Evolutionary conservation across 2,329 filamentous ascomycete species (phyloP), one percentile per base, ranked within the genome.

Genomic region (Nothopassalora personata): DNA sequence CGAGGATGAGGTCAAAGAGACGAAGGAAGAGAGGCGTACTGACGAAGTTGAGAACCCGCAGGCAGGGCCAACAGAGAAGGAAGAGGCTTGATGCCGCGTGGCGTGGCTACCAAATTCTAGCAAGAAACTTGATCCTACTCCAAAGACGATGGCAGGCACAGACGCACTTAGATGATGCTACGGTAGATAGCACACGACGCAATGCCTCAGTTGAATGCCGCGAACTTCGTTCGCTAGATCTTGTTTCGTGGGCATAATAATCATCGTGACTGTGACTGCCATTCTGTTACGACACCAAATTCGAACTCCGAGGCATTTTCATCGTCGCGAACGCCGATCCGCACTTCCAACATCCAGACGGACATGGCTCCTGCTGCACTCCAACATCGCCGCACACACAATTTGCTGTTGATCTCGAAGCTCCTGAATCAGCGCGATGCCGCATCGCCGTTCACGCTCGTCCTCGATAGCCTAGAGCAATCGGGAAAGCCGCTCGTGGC

Each of bases 381-480:
- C 48, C 77, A 82, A 50, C 90, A 96, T 70, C 82, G 89, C 31
- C 84, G 90, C 64, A 92, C 90, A 19, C 91, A 96, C 74, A 92
- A 91, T 72, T 77, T 95, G 23, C 83, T 96, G 2, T 80, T 96
- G 2, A 86, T 96, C 57, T 89, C 91, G 63, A 92, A 91, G 70
- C 79, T 96, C 1, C 80, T 96, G 63, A 90, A 86, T 70, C 79
- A 90, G 57, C 83, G 90, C 62, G 89, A 94, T 73, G 86, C 85
- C 58, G 86, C 88, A 13, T 96, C 91, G 52, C 93, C 93, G 2
- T 85, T 97, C 69, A 97, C 92, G 0, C 79, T 97, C 28, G 76
- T 97, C 3, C 80, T 96, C 58, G 93, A 97, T 74, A 90, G 82
- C 34, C 79, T 97, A 31, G 91, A 96, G 75, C 91, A 96, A 75